Conservation (phyloP, 2,329 filamentous ascomycete species). For the Colletotrichum graminicola region DNA sequence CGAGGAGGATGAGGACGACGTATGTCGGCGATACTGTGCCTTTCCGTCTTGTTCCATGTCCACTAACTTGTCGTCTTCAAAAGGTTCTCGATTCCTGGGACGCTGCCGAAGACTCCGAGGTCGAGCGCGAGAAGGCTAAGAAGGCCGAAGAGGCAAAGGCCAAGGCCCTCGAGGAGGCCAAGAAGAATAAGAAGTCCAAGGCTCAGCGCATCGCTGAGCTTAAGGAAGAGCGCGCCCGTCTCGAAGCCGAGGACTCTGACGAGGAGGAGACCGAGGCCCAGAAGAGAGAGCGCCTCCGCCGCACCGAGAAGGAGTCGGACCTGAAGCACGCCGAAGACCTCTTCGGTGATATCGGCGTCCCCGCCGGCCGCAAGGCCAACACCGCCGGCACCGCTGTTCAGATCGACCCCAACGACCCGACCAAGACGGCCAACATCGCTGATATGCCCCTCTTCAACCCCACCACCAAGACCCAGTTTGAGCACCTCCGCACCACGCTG, state of each 20-base stretch:
- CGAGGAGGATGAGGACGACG: conserved; percentile 88
- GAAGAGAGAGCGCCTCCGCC: conserved; percentile 79
- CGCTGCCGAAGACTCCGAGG: conserved; percentile 95
- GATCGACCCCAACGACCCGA: conserved; percentile 79
- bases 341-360: conserved; percentile 81
- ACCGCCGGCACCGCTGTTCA: conserved; percentile 74
- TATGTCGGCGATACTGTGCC: conserved; percentile 56
- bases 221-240: conserved; percentile 70
- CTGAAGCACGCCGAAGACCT: conserved; percentile 91
- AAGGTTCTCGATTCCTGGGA: conserved; percentile 98
- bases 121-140: conserved; percentile 93
- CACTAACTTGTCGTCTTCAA: conserved; percentile 28
- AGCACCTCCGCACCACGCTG: conserved; percentile 81
- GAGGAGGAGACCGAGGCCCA: conserved; percentile 81
- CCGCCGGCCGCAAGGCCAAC: conserved; percentile 74
- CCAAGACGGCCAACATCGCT: conserved; percentile 83
- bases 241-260: conserved; percentile 53
- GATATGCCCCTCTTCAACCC: conserved; percentile 89
- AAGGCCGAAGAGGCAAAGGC: conserved; percentile 88
- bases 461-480: conserved; percentile 87
- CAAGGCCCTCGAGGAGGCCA: conserved; percentile 89
- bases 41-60: conserved; percentile 12
- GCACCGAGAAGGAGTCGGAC: conserved; percentile 88
- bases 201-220: conserved; percentile 86
- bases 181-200: conserved; percentile 92